Base-by-base conservation (phyloP, 495 filamentous ascomycete genomes). In the Penicillium macrosclerotiorum region DNA sequence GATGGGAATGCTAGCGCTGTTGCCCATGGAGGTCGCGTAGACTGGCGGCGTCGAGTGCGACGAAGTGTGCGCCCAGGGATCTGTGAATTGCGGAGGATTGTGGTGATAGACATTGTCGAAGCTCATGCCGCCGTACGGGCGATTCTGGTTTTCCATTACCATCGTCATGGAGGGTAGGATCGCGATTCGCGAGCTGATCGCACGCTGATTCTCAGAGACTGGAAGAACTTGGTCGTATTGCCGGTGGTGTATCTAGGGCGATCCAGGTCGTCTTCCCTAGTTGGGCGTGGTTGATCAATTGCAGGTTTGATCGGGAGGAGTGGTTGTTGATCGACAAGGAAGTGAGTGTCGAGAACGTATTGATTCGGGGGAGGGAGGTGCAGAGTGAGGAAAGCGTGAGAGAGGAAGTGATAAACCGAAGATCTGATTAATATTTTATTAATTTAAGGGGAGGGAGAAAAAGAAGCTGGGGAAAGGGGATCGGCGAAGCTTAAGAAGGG, bases 71-170 rank as follows among this genome's bases (percentile, higher is more conserved):
- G 72, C 76, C 91, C 91, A 97, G 12, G 92, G 92, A 65, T 97
- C 90, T 60, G 88, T 90, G 74, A 97, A 97, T 60, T 92, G 87
- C 37, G 90, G 89, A 34, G 80, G 66, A 39, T 73, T 84, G 58
- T 81, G 77, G 69, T 85, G 85, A 52, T 83, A 79, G 60, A 86
- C 75, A 65, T 82, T 82, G 67, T 92, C 87, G 75, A 91, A 95
- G 67, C 80, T 79, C 75, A 92, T 80, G 54, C 79, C 80, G 73
- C 88, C 83, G 69, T 89, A 84, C 37, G 79, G 76, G 74, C 88
- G 89, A 75, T 88, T 86, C 69, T 91, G 85, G 65, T 83, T 80
- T 71, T 90, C 87, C 71, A 93, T 82, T 72, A 92, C 89, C 83
- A 94, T 85, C 75, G 87, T 89, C 81, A 89, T 84, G 68, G 74